Evolutionary conservation across 139 green algal genomes (phyloP), one percentile per base, ranked within the genome.

Genomic region (Volvox reticuliferus): DNA sequence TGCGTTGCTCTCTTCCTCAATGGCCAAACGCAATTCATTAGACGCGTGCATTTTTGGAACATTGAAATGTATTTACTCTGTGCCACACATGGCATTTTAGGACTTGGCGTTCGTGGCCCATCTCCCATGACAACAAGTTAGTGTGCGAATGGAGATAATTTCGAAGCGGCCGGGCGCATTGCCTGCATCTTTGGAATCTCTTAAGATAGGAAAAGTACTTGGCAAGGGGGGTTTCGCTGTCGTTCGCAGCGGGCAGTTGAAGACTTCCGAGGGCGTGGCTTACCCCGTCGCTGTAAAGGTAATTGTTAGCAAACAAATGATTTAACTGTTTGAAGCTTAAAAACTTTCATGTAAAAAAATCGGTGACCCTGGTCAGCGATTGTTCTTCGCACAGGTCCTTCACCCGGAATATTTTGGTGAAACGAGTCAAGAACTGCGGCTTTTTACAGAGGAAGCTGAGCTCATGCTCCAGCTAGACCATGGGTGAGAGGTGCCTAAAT

Each of bases 401-500:
- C 85, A 89, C 44, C 37, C 37, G 0, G 69, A 82, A n/a, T 89
- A 62, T 20, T 71, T 35, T n/a, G 37, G 44, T 28, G 85, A 89
- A 28, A n/a, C 61, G n/a, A 35, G 22, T 24, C 65, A 82, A n/a
- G 85, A 89, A 30, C 85, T 89, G 20, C 69, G 85, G 1, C 61
- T 89, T 0, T 89, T 89, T 22, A 55, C 24, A 26, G 85, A 89
- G 26, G 85, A 89, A 14, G 85, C 85, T 1, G 16, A 71, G 14
- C 33, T 89, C 28, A 61, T 89, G 37, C 69, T 89, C 1, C 69
- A 89, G 36, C 19, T 89, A 1, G 28, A 71, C 18, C 85, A 89
- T n/a, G 2, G 37, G 85, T 89, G 9, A 88, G 67, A 28, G 44
- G 44, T 55, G 9, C 44, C 44, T 55, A 55, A 55, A 55, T 55